A percentile compares a stretch with the other conserved stretches of the same genome.
phyloP scores from a whole-genome alignment of 306 rosid genomes.

The Vigna reflexopilosa region DNA sequence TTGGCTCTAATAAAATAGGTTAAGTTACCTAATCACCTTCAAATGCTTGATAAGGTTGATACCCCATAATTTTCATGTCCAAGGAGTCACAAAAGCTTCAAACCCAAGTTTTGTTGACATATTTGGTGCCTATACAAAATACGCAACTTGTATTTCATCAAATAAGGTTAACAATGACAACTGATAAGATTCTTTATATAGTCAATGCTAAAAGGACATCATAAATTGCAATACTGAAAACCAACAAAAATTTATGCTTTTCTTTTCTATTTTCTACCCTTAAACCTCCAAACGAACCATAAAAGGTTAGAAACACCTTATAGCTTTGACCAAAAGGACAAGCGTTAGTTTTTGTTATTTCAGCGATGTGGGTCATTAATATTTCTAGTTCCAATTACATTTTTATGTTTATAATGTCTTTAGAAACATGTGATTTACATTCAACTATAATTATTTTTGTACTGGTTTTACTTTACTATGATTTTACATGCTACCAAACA shows the following conservation, averaged over 20 bases:
- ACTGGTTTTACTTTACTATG: too few species aligned
- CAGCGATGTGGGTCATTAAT: not conserved
- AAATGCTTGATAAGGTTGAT: slow-evolving; percentile 8
- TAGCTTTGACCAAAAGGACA: too few species aligned
- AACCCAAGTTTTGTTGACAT: not conserved
- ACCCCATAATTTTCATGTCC: not conserved
- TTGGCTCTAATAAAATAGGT: not conserved
- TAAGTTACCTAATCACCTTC: slow-evolving; percentile 2
- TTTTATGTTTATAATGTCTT: too few species aligned
- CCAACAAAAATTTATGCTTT: not conserved
- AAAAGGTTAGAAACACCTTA: too few species aligned
- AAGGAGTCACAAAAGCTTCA: not conserved
- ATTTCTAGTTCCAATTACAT: too few species aligned
- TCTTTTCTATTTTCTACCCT: not conserved
- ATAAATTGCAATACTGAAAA: slow-evolving; percentile 9
- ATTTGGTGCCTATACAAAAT: not conserved
- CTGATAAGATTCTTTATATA: not conserved
- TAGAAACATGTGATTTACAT: too few species aligned
- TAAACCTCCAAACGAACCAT: too few species aligned
- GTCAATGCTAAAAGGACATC: slow-evolving; percentile 8
- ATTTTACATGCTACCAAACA: too few species aligned
- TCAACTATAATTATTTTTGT: too few species aligned
- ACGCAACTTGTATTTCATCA: not conserved
- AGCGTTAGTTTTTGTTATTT: not conserved
- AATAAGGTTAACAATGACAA: not conserved